These are phyloP conservation scores for Fomitopsis palustris DNA, from an alignment of 1,284 basidiomycete genomes.

Conservation along the genomic window DNA sequence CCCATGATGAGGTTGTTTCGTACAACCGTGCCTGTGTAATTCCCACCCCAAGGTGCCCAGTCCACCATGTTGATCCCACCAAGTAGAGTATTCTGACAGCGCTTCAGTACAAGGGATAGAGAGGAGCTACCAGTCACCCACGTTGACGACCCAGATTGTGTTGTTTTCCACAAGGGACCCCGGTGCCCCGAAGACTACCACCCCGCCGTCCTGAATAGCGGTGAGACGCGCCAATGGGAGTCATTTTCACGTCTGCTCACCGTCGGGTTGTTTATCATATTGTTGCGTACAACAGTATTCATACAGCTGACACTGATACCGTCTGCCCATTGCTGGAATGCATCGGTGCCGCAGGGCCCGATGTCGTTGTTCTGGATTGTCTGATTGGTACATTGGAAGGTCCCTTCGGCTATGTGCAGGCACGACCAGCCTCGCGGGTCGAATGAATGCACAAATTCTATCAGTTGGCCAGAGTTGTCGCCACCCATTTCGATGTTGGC, in stretches of 20 bases:
- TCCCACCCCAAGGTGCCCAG: slow-evolving; percentile 67
- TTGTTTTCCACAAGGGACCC: slow-evolving; percentile 73
- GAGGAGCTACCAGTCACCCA: slow-evolving; percentile 28
- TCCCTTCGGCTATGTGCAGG: slow-evolving; percentile 66
- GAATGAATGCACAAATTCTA: slow-evolving; percentile 69
- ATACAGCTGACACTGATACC: slow-evolving; percentile 79
- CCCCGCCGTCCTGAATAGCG: slow-evolving; percentile 60
- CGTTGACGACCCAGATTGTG: slow-evolving; percentile 69
- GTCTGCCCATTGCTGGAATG: slow-evolving; percentile 77
- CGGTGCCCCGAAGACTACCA: slow-evolving; percentile 82
- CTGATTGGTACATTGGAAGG: slow-evolving; percentile 58
- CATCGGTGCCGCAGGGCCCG: slow-evolving; percentile 67
- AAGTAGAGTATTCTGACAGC: slow-evolving; percentile 56
- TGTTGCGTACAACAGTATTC: slow-evolving; percentile 65
- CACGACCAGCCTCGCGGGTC: slow-evolving; percentile 76
- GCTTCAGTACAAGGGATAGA: background rate
- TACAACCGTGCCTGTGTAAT: slow-evolving; percentile 69
- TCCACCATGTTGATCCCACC: slow-evolving; percentile 86
- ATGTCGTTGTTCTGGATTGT: slow-evolving; percentile 79
- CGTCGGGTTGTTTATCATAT: slow-evolving; percentile 71
- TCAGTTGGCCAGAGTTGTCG: slow-evolving; percentile 57
- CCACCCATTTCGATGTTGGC: slow-evolving; percentile 80
- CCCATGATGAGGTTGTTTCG: slow-evolving; percentile 69
- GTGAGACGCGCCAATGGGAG: background rate
- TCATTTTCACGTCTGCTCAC: slow-evolving; percentile 13